Evolutionary conservation across 371 early-diverging fungal species (phyloP).

Genomic region (Mycotypha africana): DNA sequence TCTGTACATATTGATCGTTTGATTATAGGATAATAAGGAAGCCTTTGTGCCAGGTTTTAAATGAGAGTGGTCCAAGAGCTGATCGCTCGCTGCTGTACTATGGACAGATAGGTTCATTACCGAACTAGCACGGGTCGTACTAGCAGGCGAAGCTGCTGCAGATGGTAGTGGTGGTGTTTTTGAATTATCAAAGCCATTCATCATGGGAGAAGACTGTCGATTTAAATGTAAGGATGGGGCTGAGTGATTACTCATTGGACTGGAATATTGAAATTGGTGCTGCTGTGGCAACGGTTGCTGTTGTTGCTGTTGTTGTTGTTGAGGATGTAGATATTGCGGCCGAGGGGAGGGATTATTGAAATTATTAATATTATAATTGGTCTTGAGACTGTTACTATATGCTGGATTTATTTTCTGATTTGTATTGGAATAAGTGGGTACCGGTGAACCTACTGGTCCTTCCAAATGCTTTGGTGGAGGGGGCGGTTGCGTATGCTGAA

Average conservation of each 20-base stretch:
- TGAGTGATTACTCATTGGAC: constrained; percentile 11
- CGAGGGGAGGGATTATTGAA: no score
- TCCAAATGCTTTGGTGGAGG: constrained; percentile 21
- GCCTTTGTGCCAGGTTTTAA: constrained; percentile 63
- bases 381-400: no score
- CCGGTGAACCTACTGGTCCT: constrained; percentile 4
- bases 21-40: constrained; percentile 55
- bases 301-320: no score
- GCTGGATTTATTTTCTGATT: constrained; percentile 2
- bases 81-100: constrained; percentile 36
- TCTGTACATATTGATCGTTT: constrained; percentile 72
- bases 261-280: constrained; percentile 16
- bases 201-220: constrained; percentile 16
- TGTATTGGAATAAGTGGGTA: constrained; percentile 8
- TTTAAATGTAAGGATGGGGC: constrained; percentile 19
- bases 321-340: no score
- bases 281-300: no score
- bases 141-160: constrained; percentile 3
- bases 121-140: constrained; percentile 28
- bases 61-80: constrained; percentile 61
- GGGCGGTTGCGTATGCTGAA: constrained; percentile 4
- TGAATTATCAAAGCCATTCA: no score
- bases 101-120: constrained; percentile 31
- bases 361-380: background rate
- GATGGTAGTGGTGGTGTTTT: constrained; percentile 17